Evolutionary conservation across 169 alveolate genomes (phyloP).

Genomic region (Babesia caballi): DNA sequence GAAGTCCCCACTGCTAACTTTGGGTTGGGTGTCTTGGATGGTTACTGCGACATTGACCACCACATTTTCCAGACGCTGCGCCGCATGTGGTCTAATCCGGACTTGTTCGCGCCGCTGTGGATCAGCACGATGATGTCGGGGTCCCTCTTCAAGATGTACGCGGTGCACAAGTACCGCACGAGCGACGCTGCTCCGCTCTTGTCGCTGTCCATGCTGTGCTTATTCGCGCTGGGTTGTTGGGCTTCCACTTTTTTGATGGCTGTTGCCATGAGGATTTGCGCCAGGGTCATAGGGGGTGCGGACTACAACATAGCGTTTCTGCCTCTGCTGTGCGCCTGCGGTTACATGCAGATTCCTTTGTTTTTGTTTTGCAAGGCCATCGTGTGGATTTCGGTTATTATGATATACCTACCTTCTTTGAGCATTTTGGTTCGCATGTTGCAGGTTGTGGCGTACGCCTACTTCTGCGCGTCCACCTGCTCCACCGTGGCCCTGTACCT

Average conservation of each 20-base stretch:
- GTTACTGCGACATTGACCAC: slow-evolving; percentile 1
- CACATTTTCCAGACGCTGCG: slow-evolving; percentile 21
- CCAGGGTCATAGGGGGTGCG: neutral
- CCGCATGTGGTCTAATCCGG: slow-evolving; percentile 34
- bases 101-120: slow-evolving; percentile 53
- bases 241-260: slow-evolving; percentile 45
- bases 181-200: neutral
- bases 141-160: slow-evolving; percentile 18
- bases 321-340: slow-evolving; percentile 12
- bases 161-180: neutral
- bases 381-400: slow-evolving; percentile 3
- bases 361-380: neutral
- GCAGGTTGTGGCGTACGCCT: neutral
- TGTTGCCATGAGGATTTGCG: neutral
- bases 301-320: neutral
- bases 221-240: neutral
- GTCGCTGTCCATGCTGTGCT: neutral
- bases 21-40: slow-evolving; percentile 7
- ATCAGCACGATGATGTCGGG: slow-evolving; percentile 33
- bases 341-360: slow-evolving; percentile 60
- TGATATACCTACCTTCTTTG: neutral
- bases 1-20: neutral
- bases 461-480: slow-evolving; percentile 3
- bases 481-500: slow-evolving; percentile 1
- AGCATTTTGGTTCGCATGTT: neutral